Percentiles rank a stretch among this genome's conserved stretches.
Evolutionary conservation across 768 basidiomycete genomes (phyloP).

Genomic region (Suillus plorans): DNA sequence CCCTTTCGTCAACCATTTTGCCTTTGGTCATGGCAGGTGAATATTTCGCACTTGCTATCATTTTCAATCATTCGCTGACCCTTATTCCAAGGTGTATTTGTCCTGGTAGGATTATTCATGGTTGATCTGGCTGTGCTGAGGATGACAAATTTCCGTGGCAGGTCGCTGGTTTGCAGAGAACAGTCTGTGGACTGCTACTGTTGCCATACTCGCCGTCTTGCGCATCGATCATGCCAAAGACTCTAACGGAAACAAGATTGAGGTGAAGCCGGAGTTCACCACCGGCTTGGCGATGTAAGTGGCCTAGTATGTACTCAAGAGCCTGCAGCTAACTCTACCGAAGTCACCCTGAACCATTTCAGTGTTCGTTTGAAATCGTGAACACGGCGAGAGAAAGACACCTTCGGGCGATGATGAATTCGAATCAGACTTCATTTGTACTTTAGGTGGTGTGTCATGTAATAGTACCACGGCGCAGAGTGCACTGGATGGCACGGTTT

Average conservation of each 20-base stretch:
- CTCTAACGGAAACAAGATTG: not conserved
- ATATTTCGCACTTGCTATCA: not conserved
- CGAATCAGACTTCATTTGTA: not conserved
- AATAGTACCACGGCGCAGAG: no score
- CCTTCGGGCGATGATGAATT: not conserved
- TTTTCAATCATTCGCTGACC: not conserved
- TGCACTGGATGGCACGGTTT: no score
- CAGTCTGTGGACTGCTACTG: not conserved
- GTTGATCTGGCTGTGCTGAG: not conserved
- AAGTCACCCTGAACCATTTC: not conserved
- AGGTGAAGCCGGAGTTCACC: not conserved
- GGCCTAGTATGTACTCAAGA: not conserved
- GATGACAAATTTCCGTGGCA: not conserved
- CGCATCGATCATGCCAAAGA: constrained; percentile 2
- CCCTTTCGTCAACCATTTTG: not conserved
- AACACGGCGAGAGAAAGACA: not conserved
- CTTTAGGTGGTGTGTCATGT: no score
- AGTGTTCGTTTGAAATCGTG: not conserved
- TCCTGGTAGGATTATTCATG: not conserved
- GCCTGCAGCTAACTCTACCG: not conserved
- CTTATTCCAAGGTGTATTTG: not conserved
- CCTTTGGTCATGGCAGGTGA: not conserved
- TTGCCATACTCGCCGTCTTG: constrained; percentile 1
- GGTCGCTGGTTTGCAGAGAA: not conserved
- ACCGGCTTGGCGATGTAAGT: not conserved